Conservation (phyloP, 352 stramenopile genomes). For the Globisporangium ultimum region DNA sequence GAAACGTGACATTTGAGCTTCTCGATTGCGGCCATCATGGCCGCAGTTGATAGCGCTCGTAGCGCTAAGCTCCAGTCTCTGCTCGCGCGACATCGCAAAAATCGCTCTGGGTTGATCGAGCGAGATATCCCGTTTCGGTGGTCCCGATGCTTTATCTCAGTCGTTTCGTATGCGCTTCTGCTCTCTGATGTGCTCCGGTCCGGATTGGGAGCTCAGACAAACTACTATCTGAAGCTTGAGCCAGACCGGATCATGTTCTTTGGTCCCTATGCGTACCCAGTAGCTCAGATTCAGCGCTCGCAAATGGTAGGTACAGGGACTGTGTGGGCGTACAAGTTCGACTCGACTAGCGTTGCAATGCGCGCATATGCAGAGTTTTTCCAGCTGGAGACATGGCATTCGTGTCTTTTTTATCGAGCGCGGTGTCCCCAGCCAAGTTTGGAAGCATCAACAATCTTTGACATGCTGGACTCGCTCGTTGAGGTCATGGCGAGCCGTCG, state of each 20-base stretch:
- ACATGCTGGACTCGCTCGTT: conserved; percentile 7
- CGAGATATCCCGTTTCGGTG: conserved; percentile 11
- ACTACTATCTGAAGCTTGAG: not conserved
- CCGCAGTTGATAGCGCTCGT: not conserved
- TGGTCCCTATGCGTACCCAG: not conserved
- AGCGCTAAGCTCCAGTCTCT: not conserved
- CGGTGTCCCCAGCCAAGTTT: not conserved
- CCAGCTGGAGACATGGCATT: conserved; percentile 5
- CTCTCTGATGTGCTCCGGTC: conserved; percentile 19
- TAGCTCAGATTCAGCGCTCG: not conserved
- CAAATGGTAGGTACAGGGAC: not conserved
- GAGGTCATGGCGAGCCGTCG: not conserved
- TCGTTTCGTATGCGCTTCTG: conserved; percentile 22
- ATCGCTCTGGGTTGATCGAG: not conserved
- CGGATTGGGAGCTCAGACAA: not conserved
- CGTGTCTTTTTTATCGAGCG: conserved; percentile 16
- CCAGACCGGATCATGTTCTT: conserved; percentile 1
- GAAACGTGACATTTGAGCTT: not conserved
- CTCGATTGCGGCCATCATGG: not conserved
- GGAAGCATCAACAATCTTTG: not conserved
- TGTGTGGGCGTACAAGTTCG: conserved; percentile 24
- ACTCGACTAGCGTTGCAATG: conserved; percentile 19
- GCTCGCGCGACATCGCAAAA: not conserved
- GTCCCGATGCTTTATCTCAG: conserved; percentile 7
- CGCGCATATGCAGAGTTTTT: conserved; percentile 15